Evolutionary conservation across 164 flowering plant genomes (phyloP).

Genomic region (grape (Vitis vinifera)): ASM3070453v1 NC_081808.1:6072501-6073000

Average conservation of each 20-base stretch:
- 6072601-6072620: slow-evolving; percentile 11
- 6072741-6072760: slow-evolving; percentile 1
- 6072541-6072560: too few relatives aligned
- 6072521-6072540: too few relatives aligned
- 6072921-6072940: too few relatives aligned
- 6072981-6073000: too few relatives aligned
- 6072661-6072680: slow-evolving; percentile 11
- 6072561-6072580: neutral
- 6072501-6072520: too few relatives aligned
- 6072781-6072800: neutral
- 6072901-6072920: too few relatives aligned
- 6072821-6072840: slow-evolving; percentile 8
- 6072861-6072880: neutral
- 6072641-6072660: neutral
- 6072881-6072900: slow-evolving; percentile 6
- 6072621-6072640: neutral
- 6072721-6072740: slow-evolving; percentile 18
- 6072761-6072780: slow-evolving; percentile 31
- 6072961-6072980: too few relatives aligned
- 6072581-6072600: neutral
- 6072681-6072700: slow-evolving; percentile 23
- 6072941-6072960: too few relatives aligned
- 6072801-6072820: neutral
- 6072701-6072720: slow-evolving; percentile 9
- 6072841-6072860: too few relatives aligned